Base-by-base conservation (phyloP, 1,139 yeast genomes). In the Sugiyamaella castrensis region DNA sequence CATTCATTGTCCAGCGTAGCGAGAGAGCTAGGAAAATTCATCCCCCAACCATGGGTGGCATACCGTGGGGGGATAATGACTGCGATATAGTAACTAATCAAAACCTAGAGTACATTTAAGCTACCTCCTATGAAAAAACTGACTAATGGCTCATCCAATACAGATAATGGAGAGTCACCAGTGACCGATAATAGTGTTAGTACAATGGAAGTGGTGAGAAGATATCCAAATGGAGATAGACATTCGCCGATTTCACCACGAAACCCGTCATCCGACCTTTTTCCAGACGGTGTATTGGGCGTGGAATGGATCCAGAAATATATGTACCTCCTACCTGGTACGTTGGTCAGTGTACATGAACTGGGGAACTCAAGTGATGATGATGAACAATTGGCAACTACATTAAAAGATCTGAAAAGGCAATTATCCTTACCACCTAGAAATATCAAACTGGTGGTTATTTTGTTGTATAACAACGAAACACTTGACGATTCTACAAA, bases 261-360 rank as follows among this genome's bases (percentile, higher is more conserved):
- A 43, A 70, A 70, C 46, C 63, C 65, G 2, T 59, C 60, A 4
- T 68, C 76, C 0, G 58, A 59, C 5, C 58, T 70, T 46, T 70
- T 66, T 46, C 77, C 79, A 0, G 73, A 75, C 26, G 72, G 72
- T 0, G 59, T 77, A 1, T 56, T 78, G 26, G 67, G 75, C 0
- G 55, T 58, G 0, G 66, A 72, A 26, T 80, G 84, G 85, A 52
- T 79, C 9, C 69, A 71, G 34, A 80, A 78, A 58, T 77, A 79
- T 56, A 64, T 68, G 33, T 66, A 70, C 15, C 50, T 66, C 5
- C 45, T 69, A 19, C 84, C 84, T 0, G 57, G 74, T 1, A 70
- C 75, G 0, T 69, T 73, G 43, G 62, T 77, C 3, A 62, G 74
- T 1, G 68, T 77, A 37, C 72, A 74, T 57, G 70, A 71, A 44